These are phyloP conservation scores for Jasminum sambac DNA, from an alignment of 257 asterid species.

Conservation along the genomic window DNA sequence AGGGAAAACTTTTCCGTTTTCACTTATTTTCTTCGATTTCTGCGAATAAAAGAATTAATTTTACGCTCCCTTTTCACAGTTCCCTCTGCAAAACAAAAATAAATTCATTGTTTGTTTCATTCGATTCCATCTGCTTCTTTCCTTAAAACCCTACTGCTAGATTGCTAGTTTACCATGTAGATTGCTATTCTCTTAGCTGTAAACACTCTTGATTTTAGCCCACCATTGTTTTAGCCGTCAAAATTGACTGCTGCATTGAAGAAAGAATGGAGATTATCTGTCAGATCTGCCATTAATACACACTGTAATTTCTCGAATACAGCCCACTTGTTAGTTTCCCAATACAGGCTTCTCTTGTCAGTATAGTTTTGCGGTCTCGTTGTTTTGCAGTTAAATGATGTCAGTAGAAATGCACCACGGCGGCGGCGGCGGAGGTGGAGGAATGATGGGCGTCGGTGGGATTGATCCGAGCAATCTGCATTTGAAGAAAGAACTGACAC, in stretches of 20 bases:
- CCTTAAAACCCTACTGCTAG: constrained; percentile 8
- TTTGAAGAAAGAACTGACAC: constrained; percentile 92
- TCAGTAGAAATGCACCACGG: constrained; percentile 39
- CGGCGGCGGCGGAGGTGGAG: constrained; percentile 28
- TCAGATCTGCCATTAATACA: constrained; percentile 36
- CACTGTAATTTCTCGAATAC: background rate
- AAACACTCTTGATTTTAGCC: background rate
- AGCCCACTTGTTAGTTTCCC: constrained; percentile 2
- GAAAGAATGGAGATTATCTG: background rate
- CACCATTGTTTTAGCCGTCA: background rate
- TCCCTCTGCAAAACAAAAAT: background rate
- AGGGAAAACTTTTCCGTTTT: constrained; percentile 11
- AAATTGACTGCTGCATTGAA: background rate
- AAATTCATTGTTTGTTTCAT: background rate
- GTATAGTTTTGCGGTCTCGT: background rate
- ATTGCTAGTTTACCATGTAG: constrained; percentile 7
- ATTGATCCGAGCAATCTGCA: constrained; percentile 91
- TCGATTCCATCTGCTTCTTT: background rate
- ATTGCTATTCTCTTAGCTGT: background rate
- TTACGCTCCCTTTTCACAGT: background rate
- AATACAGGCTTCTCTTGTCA: background rate
- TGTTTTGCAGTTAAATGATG: constrained; percentile 21
- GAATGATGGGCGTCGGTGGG: constrained; percentile 34
- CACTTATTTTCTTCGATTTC: constrained; percentile 26
- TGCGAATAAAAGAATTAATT: constrained; percentile 1